Conservation (phyloP, 768 basidiomycete species). For the Russula abietina region DNA sequence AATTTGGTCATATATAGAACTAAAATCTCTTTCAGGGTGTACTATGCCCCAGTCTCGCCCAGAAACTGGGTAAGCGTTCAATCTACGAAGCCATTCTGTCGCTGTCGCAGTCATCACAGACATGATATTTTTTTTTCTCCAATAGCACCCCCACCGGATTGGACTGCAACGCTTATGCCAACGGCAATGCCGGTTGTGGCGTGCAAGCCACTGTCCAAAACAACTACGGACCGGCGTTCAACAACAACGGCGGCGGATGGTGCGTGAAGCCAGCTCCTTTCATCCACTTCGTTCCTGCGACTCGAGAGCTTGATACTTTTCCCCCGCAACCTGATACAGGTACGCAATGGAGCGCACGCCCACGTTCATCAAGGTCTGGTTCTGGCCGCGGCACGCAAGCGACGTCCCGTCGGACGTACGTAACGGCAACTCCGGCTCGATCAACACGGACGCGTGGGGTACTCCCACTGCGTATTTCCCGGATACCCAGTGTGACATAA, state of each 20-base stretch:
- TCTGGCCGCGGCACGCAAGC: slow-evolving; percentile 51
- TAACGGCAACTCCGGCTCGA: slow-evolving; percentile 37
- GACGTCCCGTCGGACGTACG: slow-evolving; percentile 44
- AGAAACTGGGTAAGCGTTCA: slow-evolving; percentile 41
- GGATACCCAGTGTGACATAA: slow-evolving; percentile 50
- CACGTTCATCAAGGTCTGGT: slow-evolving; percentile 60
- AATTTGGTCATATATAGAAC: neutral
- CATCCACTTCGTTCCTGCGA: neutral
- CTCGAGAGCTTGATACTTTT: neutral
- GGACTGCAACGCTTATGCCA: slow-evolving; percentile 46
- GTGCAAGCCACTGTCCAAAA: slow-evolving; percentile 36
- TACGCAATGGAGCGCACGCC: slow-evolving; percentile 58
- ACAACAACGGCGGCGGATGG: slow-evolving; percentile 57
- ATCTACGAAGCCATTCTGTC: neutral
- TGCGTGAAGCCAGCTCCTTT: slow-evolving; percentile 28
- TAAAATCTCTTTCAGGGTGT: slow-evolving; percentile 40
- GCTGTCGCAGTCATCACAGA: neutral
- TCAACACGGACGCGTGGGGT: slow-evolving; percentile 54
- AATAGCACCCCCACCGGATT: slow-evolving; percentile 31
- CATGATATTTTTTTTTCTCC: neutral
- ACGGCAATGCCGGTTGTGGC: slow-evolving; percentile 52
- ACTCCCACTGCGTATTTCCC: slow-evolving; percentile 59
- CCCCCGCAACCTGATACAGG: slow-evolving; percentile 32
- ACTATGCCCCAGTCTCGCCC: slow-evolving; percentile 44
- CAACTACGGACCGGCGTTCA: slow-evolving; percentile 56